Evolutionary conservation across 352 stramenopile species (phyloP).

Genomic region (Globisporangium acanthophoron): DNA sequence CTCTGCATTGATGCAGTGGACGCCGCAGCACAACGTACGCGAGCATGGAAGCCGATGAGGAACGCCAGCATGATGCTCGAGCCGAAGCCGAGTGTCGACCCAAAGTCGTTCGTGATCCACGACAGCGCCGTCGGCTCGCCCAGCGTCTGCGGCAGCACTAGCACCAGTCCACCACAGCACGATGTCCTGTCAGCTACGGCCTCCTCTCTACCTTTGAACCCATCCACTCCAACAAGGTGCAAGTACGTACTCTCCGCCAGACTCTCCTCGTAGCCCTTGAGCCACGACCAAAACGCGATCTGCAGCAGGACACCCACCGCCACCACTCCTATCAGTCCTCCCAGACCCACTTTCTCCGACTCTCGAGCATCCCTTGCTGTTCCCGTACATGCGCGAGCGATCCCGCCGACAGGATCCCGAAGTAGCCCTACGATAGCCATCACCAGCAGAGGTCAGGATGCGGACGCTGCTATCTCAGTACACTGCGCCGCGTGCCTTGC

Average conservation of each 20-base stretch:
- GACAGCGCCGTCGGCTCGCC: constrained; percentile 75
- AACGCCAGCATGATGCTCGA: constrained; percentile 76
- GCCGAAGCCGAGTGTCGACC: constrained; percentile 73
- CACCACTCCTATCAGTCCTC: neutral
- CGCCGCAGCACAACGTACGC: constrained; percentile 23
- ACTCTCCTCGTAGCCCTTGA: constrained; percentile 86
- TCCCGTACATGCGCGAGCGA: constrained; percentile 65
- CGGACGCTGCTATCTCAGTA: no score
- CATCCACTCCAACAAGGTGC: neutral
- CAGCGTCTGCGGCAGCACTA: constrained; percentile 52
- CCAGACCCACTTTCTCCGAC: neutral
- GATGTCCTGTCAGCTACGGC: neutral
- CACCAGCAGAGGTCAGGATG: neutral
- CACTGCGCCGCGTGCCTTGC: constrained; percentile 39
- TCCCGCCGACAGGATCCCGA: constrained; percentile 70
- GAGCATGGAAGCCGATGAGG: constrained; percentile 77
- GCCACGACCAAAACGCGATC: constrained; percentile 87
- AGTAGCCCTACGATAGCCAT: constrained; percentile 48
- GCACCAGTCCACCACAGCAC: neutral
- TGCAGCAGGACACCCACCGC: constrained; percentile 15
- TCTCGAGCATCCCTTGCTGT: neutral
- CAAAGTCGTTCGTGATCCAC: constrained; percentile 75
- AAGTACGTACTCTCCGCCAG: constrained; percentile 55
- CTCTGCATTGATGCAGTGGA: no score
- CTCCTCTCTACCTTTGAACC: neutral